Evolutionary conservation across 352 stramenopile genomes (phyloP), one percentile per base, ranked within the genome.

Genomic region (Pythium phragmitis): DNA sequence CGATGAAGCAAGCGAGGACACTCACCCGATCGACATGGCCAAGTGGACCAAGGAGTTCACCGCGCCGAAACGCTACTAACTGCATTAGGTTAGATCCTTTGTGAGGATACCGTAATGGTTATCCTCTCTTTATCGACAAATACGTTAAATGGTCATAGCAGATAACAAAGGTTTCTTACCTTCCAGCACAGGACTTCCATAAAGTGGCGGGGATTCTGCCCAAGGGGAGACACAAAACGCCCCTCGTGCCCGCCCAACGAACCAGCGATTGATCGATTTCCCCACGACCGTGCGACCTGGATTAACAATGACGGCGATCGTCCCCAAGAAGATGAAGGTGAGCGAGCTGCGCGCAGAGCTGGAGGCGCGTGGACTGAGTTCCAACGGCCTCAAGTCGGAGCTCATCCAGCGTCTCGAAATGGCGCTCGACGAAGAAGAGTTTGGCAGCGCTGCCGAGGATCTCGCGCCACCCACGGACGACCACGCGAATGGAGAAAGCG

Each of bases 21-120:
- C 85, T 41, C 87, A 99, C 72, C 97, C 97, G 23, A 98, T 99
- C 62, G 97, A 99, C 82, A 99, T 99, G 96, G 72, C 82, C 36
- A 80, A 81, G 37, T 99, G 97, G 97, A 97, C 94, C n/a, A 98
- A 98, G 73, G 84, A 95, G 19, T 95, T 91, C 67, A 93, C 84
- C 5, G 82, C 84, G 5, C 79, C 82, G 19, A 95, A 93, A 71
- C 67, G 86, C 60, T 92, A 91, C 71, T 92, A 83, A 70, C 41
- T 52, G 28, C 28, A 59, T 66, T 65, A 53, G 56, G 57, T 50
- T 62, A 61, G 50, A 30, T 51, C 23, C 0, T 17, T 33, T 9
- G 1, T 37, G 19, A 52, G 60, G 26, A 69, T 36, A 63, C 51
- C 49, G 39, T 52, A 52, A 41, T 7, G 3, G 7, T 2, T 39